A percentile compares a stretch with the other conserved stretches of the same genome.
Evolutionary conservation across 495 filamentous ascomycete genomes (phyloP).

Genomic region (Podospora pseudocomata): DNA sequence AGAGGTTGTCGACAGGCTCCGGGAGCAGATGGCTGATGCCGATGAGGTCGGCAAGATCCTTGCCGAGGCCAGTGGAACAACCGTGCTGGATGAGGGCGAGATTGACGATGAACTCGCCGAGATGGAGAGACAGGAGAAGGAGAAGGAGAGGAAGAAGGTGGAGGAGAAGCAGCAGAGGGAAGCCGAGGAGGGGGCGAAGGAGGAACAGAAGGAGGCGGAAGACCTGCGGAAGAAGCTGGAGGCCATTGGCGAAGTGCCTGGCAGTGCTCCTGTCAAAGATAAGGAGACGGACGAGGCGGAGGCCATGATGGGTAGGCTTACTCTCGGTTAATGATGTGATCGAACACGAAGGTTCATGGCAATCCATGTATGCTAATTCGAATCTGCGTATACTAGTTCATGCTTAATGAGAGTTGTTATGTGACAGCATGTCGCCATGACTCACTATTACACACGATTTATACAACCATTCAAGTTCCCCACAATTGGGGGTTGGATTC

Average conservation of each 20-base stretch:
- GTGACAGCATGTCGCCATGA: background rate
- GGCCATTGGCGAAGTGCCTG: constrained; percentile 36
- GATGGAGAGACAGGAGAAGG: constrained; percentile 64
- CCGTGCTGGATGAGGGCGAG: constrained; percentile 71
- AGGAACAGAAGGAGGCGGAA: constrained; percentile 31
- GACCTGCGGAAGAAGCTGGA: constrained; percentile 36
- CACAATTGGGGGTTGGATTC: background rate
- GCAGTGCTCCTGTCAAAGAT: constrained; percentile 14
- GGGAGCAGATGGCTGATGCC: constrained; percentile 74
- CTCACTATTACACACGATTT: background rate
- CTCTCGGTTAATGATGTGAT: constrained; percentile 29
- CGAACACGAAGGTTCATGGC: constrained; percentile 11
- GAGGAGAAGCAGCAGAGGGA: constrained; percentile 28
- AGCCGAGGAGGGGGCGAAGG: constrained; percentile 21
- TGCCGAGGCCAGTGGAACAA: constrained; percentile 49
- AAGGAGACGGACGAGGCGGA: constrained; percentile 22
- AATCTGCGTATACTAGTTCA: background rate
- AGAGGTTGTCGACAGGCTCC: constrained; percentile 65
- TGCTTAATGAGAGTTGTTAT: background rate
- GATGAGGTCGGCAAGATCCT: constrained; percentile 80
- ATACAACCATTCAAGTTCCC: background rate
- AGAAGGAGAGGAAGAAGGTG: constrained; percentile 50
- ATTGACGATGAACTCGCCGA: constrained; percentile 85
- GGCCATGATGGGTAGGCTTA: constrained; percentile 35
- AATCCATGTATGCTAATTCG: constrained; percentile 6